Base-by-base conservation (phyloP, 1,139 yeast species). In the Chernovozyma aurita region DNA sequence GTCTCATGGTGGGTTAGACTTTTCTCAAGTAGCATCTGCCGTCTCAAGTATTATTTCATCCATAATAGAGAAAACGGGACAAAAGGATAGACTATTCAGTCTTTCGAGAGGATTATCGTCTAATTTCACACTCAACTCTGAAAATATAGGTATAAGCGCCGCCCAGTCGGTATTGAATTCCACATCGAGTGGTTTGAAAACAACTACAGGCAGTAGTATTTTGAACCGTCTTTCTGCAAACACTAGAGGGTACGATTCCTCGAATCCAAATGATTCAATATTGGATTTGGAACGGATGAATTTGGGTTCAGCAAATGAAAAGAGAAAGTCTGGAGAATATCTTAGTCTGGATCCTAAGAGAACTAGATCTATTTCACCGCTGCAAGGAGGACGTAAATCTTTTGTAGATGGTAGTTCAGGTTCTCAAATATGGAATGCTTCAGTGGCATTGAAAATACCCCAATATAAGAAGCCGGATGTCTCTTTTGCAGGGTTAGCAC, bases 381-480 rank as follows among this genome's bases (percentile, higher is more conserved):
- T n/a, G n/a, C 16, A 5, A 5, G 17, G 18, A n/a, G 36, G 20
- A 5, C 17, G 33, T 9, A 13, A 14, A 24, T 12, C 27, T n/a
- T n/a, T n/a, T n/a, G n/a, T n/a, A n/a, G 25, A 22, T 11, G 25
- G n/a, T 11, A 11, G 12, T n/a, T 11, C 25, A n/a, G 25, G 25
- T 11, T n/a, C n/a, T n/a, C n/a, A n/a, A n/a, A 11, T 22, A 13
- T 53, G 53, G 58, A 41, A 41, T 16, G 18, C 53, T 2, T 42
- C 46, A 17, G 44, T 50, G 2, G n/a, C n/a, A n/a, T 51, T 70
- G 36, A 66, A 56, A 39, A 57, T 69, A 48, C 77, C 76, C 0
- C 67, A 57, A 26, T 71, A 70, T 42, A 57, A 54, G 43, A 65
- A 63, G 38, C 69, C 70, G 1, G 55, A n/a, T n/a, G n/a, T n/a